Evolutionary conservation across 768 basidiomycete species (phyloP).

Genomic region (Pleurotus salmoneostramineus): DNA sequence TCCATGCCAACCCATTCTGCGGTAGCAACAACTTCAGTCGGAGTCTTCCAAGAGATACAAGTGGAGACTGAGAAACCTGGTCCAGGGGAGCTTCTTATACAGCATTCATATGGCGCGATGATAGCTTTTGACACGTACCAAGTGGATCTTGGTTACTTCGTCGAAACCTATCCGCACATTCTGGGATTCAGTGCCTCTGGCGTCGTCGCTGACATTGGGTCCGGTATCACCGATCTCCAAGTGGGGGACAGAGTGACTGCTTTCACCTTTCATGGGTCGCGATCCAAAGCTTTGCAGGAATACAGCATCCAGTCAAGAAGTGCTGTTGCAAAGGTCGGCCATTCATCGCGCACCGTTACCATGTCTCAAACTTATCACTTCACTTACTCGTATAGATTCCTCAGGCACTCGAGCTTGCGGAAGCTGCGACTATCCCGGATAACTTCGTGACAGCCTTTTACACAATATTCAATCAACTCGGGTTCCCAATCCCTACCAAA

Average conservation of each 20-base stretch:
- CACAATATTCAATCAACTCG: conserved; percentile 35
- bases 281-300: conserved; percentile 31
- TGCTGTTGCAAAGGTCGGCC: conserved; percentile 30
- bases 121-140: conserved; percentile 28
- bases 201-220: conserved; percentile 26
- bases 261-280: conserved; percentile 20
- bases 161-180: conserved; percentile 25
- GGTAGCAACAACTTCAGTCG: conserved; percentile 1
- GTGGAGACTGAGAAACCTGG: conserved; percentile 26
- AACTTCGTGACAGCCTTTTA: conserved; percentile 38
- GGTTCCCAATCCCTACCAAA: conserved; percentile 26
- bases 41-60: conserved; percentile 14
- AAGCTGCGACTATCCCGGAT: conserved; percentile 33
- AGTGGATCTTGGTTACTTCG: conserved; percentile 24
- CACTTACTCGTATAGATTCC: background rate
- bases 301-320: conserved; percentile 25
- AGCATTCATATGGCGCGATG: conserved; percentile 32
- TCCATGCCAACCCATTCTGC: background rate
- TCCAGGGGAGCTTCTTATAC: conserved; percentile 29
- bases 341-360: background rate
- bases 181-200: conserved; percentile 32
- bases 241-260: conserved; percentile 31
- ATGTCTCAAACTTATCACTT: too few relatives aligned
- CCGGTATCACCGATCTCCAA: conserved; percentile 23
- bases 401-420: conserved; percentile 12